These are phyloP conservation scores for Dactylellina parvicollis DNA, from an alignment of 2,329 filamentous ascomycete species.

Conservation along the genomic window DNA sequence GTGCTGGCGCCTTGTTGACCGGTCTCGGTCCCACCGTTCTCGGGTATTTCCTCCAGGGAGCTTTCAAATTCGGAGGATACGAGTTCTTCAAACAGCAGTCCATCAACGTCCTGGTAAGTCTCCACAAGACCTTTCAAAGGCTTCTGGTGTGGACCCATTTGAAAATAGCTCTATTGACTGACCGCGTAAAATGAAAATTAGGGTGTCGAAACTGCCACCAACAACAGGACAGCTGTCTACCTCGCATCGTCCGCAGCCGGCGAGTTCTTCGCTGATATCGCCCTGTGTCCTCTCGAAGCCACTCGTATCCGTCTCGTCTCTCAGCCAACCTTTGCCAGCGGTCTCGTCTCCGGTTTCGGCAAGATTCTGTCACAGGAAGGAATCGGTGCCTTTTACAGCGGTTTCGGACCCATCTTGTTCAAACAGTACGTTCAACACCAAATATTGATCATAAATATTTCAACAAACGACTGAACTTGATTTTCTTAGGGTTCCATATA, in stretches of 20 bases:
- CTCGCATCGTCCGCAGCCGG: slow-evolving; percentile 74
- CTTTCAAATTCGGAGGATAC: slow-evolving; percentile 93
- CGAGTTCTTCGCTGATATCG: slow-evolving; percentile 79
- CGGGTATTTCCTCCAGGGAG: slow-evolving; percentile 93
- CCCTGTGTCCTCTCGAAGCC: slow-evolving; percentile 89
- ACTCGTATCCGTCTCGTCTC: slow-evolving; percentile 94
- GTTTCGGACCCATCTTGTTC: slow-evolving; percentile 86
- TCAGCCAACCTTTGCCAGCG: slow-evolving; percentile 83
- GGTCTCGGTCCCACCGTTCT: slow-evolving; percentile 85
- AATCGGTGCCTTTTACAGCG: slow-evolving; percentile 86
- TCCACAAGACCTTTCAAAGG: slow-evolving; percentile 12
- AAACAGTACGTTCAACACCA: slow-evolving; percentile 72
- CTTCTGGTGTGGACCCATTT: too few species aligned
- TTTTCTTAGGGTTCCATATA: slow-evolving; percentile 78
- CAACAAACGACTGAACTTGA: slow-evolving; percentile 17
- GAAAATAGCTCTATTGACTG: background rate
- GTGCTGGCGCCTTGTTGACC: slow-evolving; percentile 84
- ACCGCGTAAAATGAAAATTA: slow-evolving; percentile 7
- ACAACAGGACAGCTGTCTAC: slow-evolving; percentile 85
- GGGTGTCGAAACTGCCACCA: slow-evolving; percentile 76
- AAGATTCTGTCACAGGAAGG: slow-evolving; percentile 88
- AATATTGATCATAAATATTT: background rate
- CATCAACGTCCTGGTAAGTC: slow-evolving; percentile 74
- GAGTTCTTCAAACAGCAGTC: slow-evolving; percentile 95
- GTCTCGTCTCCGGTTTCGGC: slow-evolving; percentile 79